These are phyloP conservation scores for Aspergillus sp. DNA, from an alignment of 2,329 filamentous ascomycete species.

Conservation along the genomic window DNA sequence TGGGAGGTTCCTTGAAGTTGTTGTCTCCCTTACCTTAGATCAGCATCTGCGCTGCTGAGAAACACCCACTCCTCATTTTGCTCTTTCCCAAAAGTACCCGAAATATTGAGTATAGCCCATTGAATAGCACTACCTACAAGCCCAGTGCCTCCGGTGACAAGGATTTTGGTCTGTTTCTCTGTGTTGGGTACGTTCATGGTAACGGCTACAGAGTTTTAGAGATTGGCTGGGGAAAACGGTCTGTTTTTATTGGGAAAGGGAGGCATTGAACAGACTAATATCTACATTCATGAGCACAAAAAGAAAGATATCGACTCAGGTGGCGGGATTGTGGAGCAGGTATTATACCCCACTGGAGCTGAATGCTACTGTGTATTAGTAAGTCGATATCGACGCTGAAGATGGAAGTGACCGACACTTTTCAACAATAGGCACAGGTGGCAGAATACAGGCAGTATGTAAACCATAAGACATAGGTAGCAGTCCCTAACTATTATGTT, in stretches of 20 bases:
- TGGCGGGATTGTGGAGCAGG: not conserved
- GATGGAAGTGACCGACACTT: not conserved
- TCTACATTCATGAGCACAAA: not conserved
- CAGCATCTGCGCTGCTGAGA: slow-evolving; percentile 1
- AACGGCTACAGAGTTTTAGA: not conserved
- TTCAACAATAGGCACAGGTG: not conserved
- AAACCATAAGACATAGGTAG: not conserved
- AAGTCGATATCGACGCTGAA: not conserved
- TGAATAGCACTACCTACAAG: not conserved
- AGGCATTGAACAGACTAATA: not conserved
- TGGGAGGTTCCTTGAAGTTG: not conserved
- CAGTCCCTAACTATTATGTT: not conserved
- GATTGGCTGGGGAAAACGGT: not conserved
- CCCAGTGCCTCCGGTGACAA: not conserved
- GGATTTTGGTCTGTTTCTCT: not conserved
- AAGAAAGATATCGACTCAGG: not conserved
- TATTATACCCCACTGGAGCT: not conserved
- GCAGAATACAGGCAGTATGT: not conserved
- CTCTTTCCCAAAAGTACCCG: not conserved
- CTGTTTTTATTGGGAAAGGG: not conserved
- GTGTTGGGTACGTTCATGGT: not conserved
- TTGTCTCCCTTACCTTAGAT: not conserved
- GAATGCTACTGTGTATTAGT: not conserved
- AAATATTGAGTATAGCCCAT: not conserved
- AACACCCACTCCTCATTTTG: not conserved